A percentile compares a stretch with the other conserved stretches of the same genome.
Evolutionary conservation across 805 yeast genomes (phyloP).

Genomic region (Candida nanaspora): DNA sequence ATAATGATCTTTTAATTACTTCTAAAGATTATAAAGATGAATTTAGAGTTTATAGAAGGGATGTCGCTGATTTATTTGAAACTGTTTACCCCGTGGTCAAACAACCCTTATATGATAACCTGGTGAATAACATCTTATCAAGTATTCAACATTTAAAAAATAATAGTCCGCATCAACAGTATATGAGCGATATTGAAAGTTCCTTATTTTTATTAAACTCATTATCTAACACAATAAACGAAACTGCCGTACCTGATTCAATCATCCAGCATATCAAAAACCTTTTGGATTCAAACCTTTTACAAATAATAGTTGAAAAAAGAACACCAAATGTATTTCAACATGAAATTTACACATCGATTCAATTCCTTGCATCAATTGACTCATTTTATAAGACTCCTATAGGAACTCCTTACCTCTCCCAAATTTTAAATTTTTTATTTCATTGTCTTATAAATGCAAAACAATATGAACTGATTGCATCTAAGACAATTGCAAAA

Average conservation of each 20-base stretch:
- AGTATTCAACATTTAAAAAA: slow-evolving; percentile 10
- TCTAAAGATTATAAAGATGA: slow-evolving; percentile 37
- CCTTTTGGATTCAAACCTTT: slow-evolving; percentile 24
- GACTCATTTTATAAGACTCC: slow-evolving; percentile 49
- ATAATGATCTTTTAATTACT: slow-evolving; percentile 11
- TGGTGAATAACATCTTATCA: slow-evolving; percentile 29
- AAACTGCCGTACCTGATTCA: slow-evolving; percentile 20
- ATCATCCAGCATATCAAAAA: slow-evolving; percentile 14
- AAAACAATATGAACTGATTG: slow-evolving; percentile 22
- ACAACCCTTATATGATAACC: slow-evolving; percentile 35
- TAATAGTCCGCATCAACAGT: slow-evolving; percentile 5
- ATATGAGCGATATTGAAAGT: slow-evolving; percentile 46
- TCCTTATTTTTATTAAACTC: slow-evolving; percentile 52
- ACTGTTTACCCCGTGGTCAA: slow-evolving; percentile 62
- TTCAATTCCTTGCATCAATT: slow-evolving; percentile 51
- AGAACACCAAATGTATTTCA: slow-evolving; percentile 7
- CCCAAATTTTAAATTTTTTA: slow-evolving; percentile 44
- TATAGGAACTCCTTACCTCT: slow-evolving; percentile 37
- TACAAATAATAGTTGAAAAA: slow-evolving; percentile 11
- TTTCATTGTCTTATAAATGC: slow-evolving; percentile 25
- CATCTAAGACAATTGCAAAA: slow-evolving; percentile 51
- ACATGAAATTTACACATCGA: slow-evolving; percentile 39
- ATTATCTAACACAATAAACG: slow-evolving; percentile 45
- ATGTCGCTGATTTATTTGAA: slow-evolving; percentile 73
- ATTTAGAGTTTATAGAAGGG: slow-evolving; percentile 62